These are phyloP conservation scores for Peronospora tabacina DNA, from an alignment of 352 stramenopile genomes.

Conservation along the genomic window DNA sequence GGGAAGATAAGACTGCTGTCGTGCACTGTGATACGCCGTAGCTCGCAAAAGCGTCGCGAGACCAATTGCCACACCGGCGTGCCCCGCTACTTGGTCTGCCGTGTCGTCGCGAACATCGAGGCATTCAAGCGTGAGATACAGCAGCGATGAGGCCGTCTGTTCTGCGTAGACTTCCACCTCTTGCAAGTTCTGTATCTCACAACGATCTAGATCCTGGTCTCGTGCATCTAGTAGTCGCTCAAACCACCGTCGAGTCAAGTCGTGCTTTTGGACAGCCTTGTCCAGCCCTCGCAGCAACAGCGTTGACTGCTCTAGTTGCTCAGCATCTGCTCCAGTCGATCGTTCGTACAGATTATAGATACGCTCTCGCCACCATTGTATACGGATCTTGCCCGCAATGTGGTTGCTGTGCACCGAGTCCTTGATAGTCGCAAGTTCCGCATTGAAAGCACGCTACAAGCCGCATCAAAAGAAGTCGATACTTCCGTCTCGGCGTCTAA, in stretches of 20 bases:
- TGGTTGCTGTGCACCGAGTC: constrained; percentile 82
- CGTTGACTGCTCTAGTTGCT: constrained; percentile 37
- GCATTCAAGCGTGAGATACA: constrained; percentile 87
- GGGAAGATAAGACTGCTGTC: constrained; percentile 76
- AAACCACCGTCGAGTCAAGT: constrained; percentile 87
- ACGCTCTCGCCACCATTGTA: constrained; percentile 89
- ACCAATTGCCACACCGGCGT: constrained; percentile 81
- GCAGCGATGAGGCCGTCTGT: constrained; percentile 80
- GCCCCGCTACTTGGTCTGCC: constrained; percentile 69
- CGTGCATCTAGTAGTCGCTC: constrained; percentile 86
- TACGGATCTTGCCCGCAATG: constrained; percentile 82
- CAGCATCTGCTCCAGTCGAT: constrained; percentile 13
- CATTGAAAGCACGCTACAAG: constrained; percentile 79
- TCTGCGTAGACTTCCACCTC: constrained; percentile 85
- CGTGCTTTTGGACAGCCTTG: constrained; percentile 54
- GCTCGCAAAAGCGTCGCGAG: constrained; percentile 78
- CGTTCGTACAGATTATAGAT: constrained; percentile 64
- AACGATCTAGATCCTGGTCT: constrained; percentile 78
- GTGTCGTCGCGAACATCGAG: constrained; percentile 63
- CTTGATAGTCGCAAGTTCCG: constrained; percentile 86
- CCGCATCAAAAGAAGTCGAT: background rate
- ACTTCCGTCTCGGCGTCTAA: background rate
- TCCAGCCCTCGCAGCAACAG: constrained; percentile 62
- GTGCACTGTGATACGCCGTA: constrained; percentile 54
- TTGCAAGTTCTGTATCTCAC: constrained; percentile 54